Percentiles rank a stretch among this genome's conserved stretches.
These are phyloP conservation scores for Diatrype stigma DNA, from an alignment of 2,329 filamentous ascomycete species.

Conservation along the genomic window DNA sequence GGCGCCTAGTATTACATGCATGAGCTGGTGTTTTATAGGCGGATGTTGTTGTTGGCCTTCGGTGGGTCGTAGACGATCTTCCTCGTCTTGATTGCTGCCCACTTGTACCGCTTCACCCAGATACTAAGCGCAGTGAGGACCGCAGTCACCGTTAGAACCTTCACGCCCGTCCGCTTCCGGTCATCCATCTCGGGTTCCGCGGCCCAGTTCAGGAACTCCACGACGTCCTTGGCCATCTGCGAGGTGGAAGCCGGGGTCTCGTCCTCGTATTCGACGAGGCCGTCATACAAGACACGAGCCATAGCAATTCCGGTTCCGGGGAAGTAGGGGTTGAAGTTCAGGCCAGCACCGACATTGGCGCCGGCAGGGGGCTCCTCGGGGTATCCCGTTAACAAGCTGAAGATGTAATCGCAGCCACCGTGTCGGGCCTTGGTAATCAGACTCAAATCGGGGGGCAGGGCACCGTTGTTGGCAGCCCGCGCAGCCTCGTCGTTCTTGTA, in stretches of 20 bases:
- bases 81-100: slow-evolving; percentile 90
- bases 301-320: slow-evolving; percentile 98
- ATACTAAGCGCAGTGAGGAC: slow-evolving; percentile 82
- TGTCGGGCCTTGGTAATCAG: slow-evolving; percentile 97
- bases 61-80: slow-evolving; percentile 89
- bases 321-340: slow-evolving; percentile 99
- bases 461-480: slow-evolving; percentile 96
- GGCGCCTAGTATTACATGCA: slow-evolving; percentile 29
- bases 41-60: slow-evolving; percentile 43
- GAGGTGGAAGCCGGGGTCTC: slow-evolving; percentile 90
- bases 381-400: slow-evolving; percentile 93
- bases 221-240: slow-evolving; percentile 99
- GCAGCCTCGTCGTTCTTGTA: slow-evolving; percentile 99
- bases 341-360: slow-evolving; percentile 75
- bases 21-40: slow-evolving; percentile 34
- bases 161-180: slow-evolving; percentile 99
- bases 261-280: slow-evolving; percentile 96
- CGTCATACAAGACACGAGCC: slow-evolving; percentile 97
- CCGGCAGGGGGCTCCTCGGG: slow-evolving; percentile 93
- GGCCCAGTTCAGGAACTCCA: slow-evolving; percentile 98
- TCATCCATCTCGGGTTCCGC: slow-evolving; percentile 99
- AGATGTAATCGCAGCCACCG: slow-evolving; percentile 98
- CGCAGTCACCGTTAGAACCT: slow-evolving; percentile 78
- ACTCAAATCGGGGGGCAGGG: slow-evolving; percentile 93
- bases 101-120: slow-evolving; percentile 99